A percentile compares a stretch with the other conserved stretches of the same genome.
phyloP scores from a whole-genome alignment of 805 yeast genomes.

The Blastobotrys attinorum region DNA sequence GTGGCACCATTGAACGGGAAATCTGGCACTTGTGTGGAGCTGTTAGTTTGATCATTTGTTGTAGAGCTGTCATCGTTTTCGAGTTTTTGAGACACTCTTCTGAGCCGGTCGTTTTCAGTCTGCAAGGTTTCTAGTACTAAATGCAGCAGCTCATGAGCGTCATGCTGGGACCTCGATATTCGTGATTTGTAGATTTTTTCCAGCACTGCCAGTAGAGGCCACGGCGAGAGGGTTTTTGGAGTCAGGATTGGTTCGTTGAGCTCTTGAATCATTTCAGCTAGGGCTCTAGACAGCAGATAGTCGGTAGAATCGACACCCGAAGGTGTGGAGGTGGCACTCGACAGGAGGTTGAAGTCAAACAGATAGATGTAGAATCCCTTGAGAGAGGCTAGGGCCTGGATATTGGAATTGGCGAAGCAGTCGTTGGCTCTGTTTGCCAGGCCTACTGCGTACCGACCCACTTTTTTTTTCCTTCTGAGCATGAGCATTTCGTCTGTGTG shows the following conservation, averaged over 20 bases:
- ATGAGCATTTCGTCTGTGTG: conserved; percentile 10
- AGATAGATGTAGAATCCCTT: conserved; percentile 20
- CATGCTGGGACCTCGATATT: conserved; percentile 80
- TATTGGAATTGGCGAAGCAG: conserved; percentile 84
- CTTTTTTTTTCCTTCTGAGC: conserved; percentile 26
- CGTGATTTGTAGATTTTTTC: conserved; percentile 66
- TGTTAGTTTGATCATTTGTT: neutral
- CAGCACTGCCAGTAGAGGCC: conserved; percentile 68
- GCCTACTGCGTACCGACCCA: conserved; percentile 58
- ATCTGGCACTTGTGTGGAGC: conserved; percentile 36
- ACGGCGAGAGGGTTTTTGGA: conserved; percentile 55
- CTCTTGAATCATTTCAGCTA: conserved; percentile 21
- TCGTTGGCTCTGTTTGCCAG: conserved; percentile 75
- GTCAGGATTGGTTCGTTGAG: conserved; percentile 56
- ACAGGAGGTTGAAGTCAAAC: conserved; percentile 7
- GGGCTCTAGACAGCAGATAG: conserved; percentile 15
- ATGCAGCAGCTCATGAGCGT: conserved; percentile 89
- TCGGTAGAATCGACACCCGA: neutral
- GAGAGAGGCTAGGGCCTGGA: conserved; percentile 48
- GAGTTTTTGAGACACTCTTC: no score
- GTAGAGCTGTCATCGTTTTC: neutral
- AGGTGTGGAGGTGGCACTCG: no score
- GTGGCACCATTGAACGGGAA: conserved; percentile 69
- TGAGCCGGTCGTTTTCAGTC: conserved; percentile 42
- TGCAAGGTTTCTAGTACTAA: conserved; percentile 70